Conservation (phyloP, 2,329 filamentous ascomycete genomes). For the Xylaria sp. region DNA sequence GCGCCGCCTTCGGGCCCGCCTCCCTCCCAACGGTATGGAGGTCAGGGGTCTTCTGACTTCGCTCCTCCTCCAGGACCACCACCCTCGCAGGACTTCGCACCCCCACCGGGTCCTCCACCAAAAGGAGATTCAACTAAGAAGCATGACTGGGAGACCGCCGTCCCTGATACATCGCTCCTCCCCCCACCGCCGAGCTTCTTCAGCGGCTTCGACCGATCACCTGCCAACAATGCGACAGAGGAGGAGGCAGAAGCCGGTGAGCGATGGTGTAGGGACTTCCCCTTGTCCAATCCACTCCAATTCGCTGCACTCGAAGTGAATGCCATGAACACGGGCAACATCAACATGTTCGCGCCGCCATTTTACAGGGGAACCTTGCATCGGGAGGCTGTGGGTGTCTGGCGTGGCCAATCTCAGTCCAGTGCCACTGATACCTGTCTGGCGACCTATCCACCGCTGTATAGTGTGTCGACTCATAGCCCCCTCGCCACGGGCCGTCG, state of each 20-base stretch:
- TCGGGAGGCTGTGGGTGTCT: conserved; percentile 61
- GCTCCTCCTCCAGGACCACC: conserved; percentile 53
- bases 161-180: conserved; percentile 77
- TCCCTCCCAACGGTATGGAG: conserved; percentile 23
- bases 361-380: conserved; percentile 60
- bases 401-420: conserved; percentile 56
- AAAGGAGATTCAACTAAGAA: conserved; percentile 46
- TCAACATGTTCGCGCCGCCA: conserved; percentile 64
- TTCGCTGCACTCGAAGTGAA: conserved; percentile 58
- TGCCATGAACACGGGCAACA: conserved; percentile 62
- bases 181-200: conserved; percentile 77
- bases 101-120: conserved; percentile 50
- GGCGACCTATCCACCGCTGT: conserved; percentile 75
- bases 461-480: conserved; percentile 68
- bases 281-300: conserved; percentile 64
- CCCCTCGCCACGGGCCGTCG: conserved; percentile 57
- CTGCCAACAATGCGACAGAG: conserved; percentile 74
- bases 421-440: conserved; percentile 70
- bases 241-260: conserved; percentile 72
- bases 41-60: conserved; percentile 44
- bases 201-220: conserved; percentile 70
- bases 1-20: conserved; percentile 39
- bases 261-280: conserved; percentile 71
- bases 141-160: conserved; percentile 76
- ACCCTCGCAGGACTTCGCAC: conserved; percentile 45